These are phyloP conservation scores for Linum trigynum DNA, from an alignment of 345 rosid genomes.

Conservation along the genomic window DNA sequence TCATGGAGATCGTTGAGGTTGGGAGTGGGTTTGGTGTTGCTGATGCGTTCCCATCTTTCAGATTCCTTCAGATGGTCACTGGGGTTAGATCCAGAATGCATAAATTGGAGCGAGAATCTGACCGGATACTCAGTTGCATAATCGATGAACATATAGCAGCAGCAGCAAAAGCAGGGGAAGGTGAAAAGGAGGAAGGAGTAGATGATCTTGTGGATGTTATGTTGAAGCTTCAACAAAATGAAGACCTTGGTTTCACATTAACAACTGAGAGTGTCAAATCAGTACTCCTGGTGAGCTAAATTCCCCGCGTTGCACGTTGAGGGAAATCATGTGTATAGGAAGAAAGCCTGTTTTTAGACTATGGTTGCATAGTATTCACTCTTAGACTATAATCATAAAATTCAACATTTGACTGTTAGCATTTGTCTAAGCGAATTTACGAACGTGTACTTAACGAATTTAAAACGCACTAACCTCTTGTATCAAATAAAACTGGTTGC, in stretches of 20 bases:
- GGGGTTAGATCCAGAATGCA: neutral
- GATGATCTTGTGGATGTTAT: constrained; percentile 12
- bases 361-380: too few relatives aligned
- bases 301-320: too few relatives aligned
- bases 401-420: too few relatives aligned
- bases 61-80: neutral
- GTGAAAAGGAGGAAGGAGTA: neutral
- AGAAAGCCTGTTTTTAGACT: too few relatives aligned
- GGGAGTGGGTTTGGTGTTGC: neutral
- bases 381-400: too few relatives aligned
- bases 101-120: neutral
- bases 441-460: too few relatives aligned
- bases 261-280: constrained; percentile 5
- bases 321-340: too few relatives aligned
- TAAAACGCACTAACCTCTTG: too few relatives aligned
- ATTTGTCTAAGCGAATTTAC: too few relatives aligned
- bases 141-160: neutral
- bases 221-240: constrained; percentile 1
- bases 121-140: neutral
- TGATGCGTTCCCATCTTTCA: constrained; percentile 2
- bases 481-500: too few relatives aligned
- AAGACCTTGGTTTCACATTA: constrained; percentile 3
- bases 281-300: neutral
- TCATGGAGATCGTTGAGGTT: neutral
- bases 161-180: neutral